phyloP scores from a whole-genome alignment of 352 stramenopile genomes.

The Peronospora destructor region DNA sequence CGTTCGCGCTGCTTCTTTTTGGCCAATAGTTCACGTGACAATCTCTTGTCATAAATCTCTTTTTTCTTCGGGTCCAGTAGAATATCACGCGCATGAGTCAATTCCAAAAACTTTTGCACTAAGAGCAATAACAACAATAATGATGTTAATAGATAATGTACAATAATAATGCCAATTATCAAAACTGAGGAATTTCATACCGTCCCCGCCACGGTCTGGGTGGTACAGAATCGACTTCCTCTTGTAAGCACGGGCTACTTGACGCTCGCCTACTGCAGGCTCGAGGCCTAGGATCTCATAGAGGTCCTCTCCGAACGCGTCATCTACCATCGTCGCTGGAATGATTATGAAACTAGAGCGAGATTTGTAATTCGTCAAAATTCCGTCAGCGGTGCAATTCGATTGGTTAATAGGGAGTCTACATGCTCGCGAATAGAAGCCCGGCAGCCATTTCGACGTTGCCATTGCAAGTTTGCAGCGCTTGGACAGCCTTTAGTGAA shows the following conservation, averaged over 20 bases:
- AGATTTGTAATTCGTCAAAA: conserved; percentile 16
- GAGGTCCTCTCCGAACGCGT: conserved; percentile 42
- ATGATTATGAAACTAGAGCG: conserved; percentile 1
- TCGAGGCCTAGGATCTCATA: conserved; percentile 78
- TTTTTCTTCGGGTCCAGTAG: conserved; percentile 77
- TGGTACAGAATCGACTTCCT: conserved; percentile 65
- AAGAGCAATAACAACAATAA: neutral
- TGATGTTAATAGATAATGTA: neutral
- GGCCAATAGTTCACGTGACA: conserved; percentile 52
- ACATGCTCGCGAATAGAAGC: conserved; percentile 71
- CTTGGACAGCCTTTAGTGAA: conserved; percentile 43
- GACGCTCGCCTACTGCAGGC: conserved; percentile 44
- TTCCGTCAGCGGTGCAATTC: neutral
- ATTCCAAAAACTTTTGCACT: conserved; percentile 81
- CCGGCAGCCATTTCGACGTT: conserved; percentile 79
- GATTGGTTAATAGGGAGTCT: conserved; percentile 20
- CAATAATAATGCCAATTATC: too few species aligned
- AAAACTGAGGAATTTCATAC: conserved; percentile 23
- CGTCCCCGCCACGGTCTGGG: conserved; percentile 72
- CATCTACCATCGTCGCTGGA: conserved; percentile 24
- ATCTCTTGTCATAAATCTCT: conserved; percentile 72
- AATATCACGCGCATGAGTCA: conserved; percentile 69
- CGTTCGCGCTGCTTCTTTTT: conserved; percentile 66
- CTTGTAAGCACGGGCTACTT: conserved; percentile 77
- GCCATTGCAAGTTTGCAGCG: conserved; percentile 61